Percentiles rank a stretch among this genome's conserved stretches.
Conservation (phyloP, 2,329 filamentous ascomycete species). For the Aspergillus versicolor region DNA sequence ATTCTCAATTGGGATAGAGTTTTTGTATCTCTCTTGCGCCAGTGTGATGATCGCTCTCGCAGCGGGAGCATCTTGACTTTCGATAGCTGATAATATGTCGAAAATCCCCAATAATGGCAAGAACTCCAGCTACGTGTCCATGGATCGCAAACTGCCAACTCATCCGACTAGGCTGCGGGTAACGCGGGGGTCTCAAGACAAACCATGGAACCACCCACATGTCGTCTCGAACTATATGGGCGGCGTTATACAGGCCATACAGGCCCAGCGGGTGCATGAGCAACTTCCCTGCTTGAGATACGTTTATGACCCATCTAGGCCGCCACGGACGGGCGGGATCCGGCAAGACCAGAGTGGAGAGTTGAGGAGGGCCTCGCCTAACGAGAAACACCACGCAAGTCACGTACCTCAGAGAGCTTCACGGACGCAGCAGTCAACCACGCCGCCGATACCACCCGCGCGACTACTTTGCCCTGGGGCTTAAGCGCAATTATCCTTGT, state of each 20-base stretch:
- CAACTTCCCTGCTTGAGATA: background rate
- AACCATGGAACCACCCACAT: constrained; percentile 19
- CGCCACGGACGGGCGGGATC: background rate
- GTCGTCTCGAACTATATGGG: constrained; percentile 10
- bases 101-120: background rate
- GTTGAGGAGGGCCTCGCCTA: background rate
- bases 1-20: background rate
- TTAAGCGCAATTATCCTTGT: background rate
- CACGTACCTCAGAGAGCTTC: background rate
- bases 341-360: background rate
- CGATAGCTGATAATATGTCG: background rate
- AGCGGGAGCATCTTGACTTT: background rate
- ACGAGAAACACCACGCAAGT: background rate
- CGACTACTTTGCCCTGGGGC: background rate
- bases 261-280: background rate
- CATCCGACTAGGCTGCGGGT: constrained; percentile 15
- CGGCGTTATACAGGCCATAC: background rate
- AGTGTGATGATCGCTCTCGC: background rate
- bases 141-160: constrained; percentile 8
- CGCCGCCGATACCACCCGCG: background rate
- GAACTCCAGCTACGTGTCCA: background rate
- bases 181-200: constrained; percentile 10
- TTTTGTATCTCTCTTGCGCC: background rate
- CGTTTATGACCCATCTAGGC: background rate
- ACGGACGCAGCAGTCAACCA: background rate